Percentiles rank a stretch among this genome's conserved stretches.
phyloP scores from a whole-genome alignment of 805 yeast genomes.

The Sugiyamaella mastotermitis region DNA sequence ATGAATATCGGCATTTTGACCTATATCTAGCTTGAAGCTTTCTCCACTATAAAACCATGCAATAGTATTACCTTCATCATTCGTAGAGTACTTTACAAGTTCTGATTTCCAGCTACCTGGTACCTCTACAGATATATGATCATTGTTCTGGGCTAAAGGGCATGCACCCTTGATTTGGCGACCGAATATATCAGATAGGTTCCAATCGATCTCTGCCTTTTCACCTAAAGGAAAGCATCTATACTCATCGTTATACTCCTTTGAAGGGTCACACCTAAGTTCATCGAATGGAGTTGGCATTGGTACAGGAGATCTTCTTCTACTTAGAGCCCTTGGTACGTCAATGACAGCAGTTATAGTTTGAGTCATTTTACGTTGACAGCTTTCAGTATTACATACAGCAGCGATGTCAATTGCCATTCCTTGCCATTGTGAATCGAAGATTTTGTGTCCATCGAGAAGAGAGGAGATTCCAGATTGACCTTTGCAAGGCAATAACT shows the following conservation, averaged over 20 bases:
- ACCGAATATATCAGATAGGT: conserved; percentile 65
- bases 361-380: conserved; percentile 43
- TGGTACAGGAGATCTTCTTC: conserved; percentile 65
- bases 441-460: conserved; percentile 78
- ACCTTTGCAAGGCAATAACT: conserved; percentile 86
- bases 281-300: conserved; percentile 66
- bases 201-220: conserved; percentile 40
- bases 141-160: conserved; percentile 41
- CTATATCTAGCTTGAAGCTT: conserved; percentile 4
- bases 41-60: not conserved
- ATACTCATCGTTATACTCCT: conserved; percentile 48
- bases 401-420: conserved; percentile 80
- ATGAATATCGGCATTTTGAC: conserved; percentile 27
- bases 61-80: conserved; percentile 1
- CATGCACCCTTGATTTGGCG: conserved; percentile 58
- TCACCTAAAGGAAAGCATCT: conserved; percentile 76
- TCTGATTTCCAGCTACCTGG: conserved; percentile 11
- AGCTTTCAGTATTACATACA: conserved; percentile 35
- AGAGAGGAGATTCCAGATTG: conserved; percentile 80
- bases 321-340: conserved; percentile 59
- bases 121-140: conserved; percentile 24
- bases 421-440: conserved; percentile 90
- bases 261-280: conserved; percentile 67
- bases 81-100: not conserved
- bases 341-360: conserved; percentile 68